Evolutionary conservation across 2,329 filamentous ascomycete genomes (phyloP).

Genomic region (Magnaporthiopsis poae): DNA sequence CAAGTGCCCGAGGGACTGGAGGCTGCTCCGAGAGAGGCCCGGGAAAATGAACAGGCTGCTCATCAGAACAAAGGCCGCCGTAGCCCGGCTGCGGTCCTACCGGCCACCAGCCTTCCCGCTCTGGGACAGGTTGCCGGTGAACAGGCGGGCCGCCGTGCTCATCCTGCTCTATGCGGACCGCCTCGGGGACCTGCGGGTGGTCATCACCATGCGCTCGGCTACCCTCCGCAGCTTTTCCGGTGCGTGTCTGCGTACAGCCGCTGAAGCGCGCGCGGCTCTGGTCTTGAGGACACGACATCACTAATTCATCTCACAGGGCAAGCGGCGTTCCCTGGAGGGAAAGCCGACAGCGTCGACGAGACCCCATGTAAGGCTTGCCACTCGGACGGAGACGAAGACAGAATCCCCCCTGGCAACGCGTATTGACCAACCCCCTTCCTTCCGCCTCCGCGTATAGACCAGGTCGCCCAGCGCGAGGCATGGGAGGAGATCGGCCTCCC

Average conservation of each 20-base stretch:
- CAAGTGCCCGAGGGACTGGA: background rate
- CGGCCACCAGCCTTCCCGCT: slow-evolving; percentile 49
- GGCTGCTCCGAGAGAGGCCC: background rate
- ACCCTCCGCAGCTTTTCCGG: slow-evolving; percentile 59
- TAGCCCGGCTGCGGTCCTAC: slow-evolving; percentile 52
- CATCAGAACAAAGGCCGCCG: slow-evolving; percentile 39
- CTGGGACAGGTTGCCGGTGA: slow-evolving; percentile 52
- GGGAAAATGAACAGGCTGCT: slow-evolving; percentile 18
- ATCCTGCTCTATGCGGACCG: slow-evolving; percentile 80
- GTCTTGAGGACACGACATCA: background rate
- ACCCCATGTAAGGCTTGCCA: slow-evolving; percentile 39
- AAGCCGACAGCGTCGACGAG: slow-evolving; percentile 48
- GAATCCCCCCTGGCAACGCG: background rate
- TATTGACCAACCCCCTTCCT: background rate
- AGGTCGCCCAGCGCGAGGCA: slow-evolving; percentile 81
- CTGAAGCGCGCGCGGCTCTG: too few species aligned
- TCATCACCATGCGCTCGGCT: slow-evolving; percentile 58
- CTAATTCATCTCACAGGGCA: slow-evolving; percentile 39
- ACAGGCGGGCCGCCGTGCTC: slow-evolving; percentile 73
- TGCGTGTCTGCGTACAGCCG: slow-evolving; percentile 15
- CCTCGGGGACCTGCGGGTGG: slow-evolving; percentile 64
- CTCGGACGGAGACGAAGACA: too few species aligned
- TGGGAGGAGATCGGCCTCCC: slow-evolving; percentile 89
- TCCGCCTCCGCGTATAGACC: slow-evolving; percentile 34
- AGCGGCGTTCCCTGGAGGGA: slow-evolving; percentile 76